Evolutionary conservation across 2,329 filamentous ascomycete species (phyloP).

Genomic region (Botrytis fragariae): DNA sequence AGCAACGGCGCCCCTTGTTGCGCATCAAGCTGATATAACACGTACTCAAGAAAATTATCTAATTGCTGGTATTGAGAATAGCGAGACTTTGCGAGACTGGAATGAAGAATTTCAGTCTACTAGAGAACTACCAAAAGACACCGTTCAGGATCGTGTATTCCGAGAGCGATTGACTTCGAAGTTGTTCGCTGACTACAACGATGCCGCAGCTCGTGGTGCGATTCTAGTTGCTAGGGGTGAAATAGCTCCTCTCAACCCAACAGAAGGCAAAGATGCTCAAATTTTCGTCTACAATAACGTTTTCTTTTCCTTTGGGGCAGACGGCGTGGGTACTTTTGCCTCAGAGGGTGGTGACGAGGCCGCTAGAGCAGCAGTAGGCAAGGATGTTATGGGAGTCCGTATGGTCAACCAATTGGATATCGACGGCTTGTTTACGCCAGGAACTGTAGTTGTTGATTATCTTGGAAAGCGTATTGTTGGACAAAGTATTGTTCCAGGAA

Average conservation of each 20-base stretch:
- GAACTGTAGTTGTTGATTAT: constrained; percentile 95
- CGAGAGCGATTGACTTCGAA: constrained; percentile 91
- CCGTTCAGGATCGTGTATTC: constrained; percentile 93
- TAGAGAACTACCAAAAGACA: constrained; percentile 88
- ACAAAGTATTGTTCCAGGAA: constrained; percentile 96
- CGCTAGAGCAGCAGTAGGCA: constrained; percentile 90
- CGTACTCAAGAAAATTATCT: constrained; percentile 91
- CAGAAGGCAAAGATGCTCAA: constrained; percentile 86
- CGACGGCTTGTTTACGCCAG: constrained; percentile 87
- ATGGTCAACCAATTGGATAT: constrained; percentile 97
- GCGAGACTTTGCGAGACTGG: constrained; percentile 94
- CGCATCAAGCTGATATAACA: constrained; percentile 79
- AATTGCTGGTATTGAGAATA: constrained; percentile 86
- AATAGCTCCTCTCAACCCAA: constrained; percentile 90
- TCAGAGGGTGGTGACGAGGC: constrained; percentile 96
- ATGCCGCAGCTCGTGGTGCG: constrained; percentile 87
- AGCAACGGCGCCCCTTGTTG: constrained; percentile 59
- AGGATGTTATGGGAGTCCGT: constrained; percentile 92
- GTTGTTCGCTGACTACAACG: constrained; percentile 95
- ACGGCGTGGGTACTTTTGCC: constrained; percentile 95
- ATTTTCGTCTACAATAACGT: constrained; percentile 99
- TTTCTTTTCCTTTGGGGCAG: constrained; percentile 97
- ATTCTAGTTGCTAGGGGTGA: constrained; percentile 91
- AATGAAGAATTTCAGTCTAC: constrained; percentile 99
- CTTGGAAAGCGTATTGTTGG: constrained; percentile 95